These are phyloP conservation scores for Teunomyces pallodes DNA, from an alignment of 805 yeast species.

Conservation along the genomic window DNA sequence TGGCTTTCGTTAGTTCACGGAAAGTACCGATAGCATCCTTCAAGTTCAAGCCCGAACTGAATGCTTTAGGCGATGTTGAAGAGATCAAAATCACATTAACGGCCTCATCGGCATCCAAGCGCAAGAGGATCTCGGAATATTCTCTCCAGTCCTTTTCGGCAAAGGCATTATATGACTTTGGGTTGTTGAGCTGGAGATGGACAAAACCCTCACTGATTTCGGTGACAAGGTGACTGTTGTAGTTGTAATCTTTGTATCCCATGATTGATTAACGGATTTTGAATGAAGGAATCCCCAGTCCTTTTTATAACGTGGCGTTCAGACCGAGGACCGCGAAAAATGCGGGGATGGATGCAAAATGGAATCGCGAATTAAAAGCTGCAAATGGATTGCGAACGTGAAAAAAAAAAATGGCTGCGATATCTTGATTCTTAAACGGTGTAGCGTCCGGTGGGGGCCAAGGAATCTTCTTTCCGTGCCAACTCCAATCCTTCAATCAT, in stretches of 20 bases:
- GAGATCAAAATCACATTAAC: slow-evolving; percentile 55
- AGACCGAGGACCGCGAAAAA: background rate
- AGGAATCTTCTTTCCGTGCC: slow-evolving; percentile 44
- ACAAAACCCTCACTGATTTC: slow-evolving; percentile 47
- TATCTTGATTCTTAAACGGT: slow-evolving; percentile 28
- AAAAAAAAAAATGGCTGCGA: background rate
- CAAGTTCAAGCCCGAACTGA: slow-evolving; percentile 67
- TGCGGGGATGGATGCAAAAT: background rate
- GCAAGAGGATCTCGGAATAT: slow-evolving; percentile 46
- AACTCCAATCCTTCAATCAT: slow-evolving; percentile 56
- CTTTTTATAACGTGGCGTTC: background rate
- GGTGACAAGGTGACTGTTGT: slow-evolving; percentile 35
- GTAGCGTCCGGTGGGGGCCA: slow-evolving; percentile 48
- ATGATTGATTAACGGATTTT: slow-evolving; percentile 1
- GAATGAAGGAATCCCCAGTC: no score
- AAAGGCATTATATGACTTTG: slow-evolving; percentile 58
- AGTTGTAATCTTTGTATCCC: slow-evolving; percentile 14
- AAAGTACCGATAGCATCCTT: slow-evolving; percentile 24
- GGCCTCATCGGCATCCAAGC: slow-evolving; percentile 42
- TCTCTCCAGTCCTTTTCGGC: slow-evolving; percentile 55
- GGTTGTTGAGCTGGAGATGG: slow-evolving; percentile 62
- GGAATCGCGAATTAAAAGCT: no score
- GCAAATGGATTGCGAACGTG: background rate
- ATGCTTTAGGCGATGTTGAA: slow-evolving; percentile 53
- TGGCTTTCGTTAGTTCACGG: background rate